Conservation (phyloP, 129 eudicot genomes). For the Pittosporum tobira region DNA sequence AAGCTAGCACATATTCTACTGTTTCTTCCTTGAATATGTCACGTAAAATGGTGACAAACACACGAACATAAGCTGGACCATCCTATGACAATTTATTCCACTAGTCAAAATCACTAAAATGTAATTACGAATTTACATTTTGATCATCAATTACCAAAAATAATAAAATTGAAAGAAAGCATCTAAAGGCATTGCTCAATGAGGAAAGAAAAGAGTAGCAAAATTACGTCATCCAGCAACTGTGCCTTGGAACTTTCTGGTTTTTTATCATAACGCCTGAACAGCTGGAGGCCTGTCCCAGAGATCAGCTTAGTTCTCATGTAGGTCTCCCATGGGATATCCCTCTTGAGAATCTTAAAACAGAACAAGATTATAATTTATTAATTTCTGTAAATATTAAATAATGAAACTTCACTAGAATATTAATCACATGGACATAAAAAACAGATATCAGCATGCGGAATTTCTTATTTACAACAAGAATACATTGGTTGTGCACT, state of each 20-base stretch:
- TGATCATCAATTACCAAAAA: neutral
- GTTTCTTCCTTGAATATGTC: conserved; percentile 91
- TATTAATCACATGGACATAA: neutral
- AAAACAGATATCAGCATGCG: neutral
- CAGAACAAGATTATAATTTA: neutral
- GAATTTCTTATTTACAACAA: neutral
- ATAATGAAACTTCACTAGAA: neutral
- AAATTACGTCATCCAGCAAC: conserved; percentile 44
- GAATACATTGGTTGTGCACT: no score
- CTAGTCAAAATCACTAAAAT: conserved; percentile 1
- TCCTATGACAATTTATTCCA: conserved; percentile 47
- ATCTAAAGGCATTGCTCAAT: neutral
- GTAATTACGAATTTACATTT: neutral
- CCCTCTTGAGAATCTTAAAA: conserved; percentile 42
- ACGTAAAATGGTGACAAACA: conserved; percentile 68
- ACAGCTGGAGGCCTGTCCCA: conserved; percentile 50
- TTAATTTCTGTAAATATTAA: neutral
- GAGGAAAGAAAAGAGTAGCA: neutral
- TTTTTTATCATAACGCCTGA: conserved; percentile 55
- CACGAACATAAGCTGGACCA: conserved; percentile 79
- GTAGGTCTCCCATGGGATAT: conserved; percentile 67
- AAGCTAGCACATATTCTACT: conserved; percentile 89
- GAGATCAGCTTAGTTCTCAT: conserved; percentile 52
- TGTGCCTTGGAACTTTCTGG: conserved; percentile 35
- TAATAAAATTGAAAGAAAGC: neutral